Evolutionary conservation across 768 basidiomycete genomes (phyloP).

Genomic region (Clavaria fumosa): DNA sequence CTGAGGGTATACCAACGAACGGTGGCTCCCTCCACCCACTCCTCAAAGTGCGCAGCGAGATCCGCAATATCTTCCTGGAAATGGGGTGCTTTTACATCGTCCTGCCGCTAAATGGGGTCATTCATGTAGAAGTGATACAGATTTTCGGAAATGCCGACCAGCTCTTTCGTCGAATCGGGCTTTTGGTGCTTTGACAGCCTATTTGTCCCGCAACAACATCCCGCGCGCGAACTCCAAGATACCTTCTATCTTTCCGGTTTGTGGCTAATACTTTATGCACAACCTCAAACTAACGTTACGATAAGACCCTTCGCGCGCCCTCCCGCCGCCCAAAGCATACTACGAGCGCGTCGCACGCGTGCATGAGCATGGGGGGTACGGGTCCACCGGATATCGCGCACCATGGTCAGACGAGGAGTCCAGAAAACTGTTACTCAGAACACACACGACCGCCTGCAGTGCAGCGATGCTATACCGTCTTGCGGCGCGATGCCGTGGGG

Average conservation of each 20-base stretch:
- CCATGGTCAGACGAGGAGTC: slow-evolving; percentile 93
- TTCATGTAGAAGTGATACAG: slow-evolving; percentile 25
- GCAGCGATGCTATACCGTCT: slow-evolving; percentile 89
- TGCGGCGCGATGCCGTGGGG: slow-evolving; percentile 67
- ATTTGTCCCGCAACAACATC: slow-evolving; percentile 98
- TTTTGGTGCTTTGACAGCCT: slow-evolving; percentile 99
- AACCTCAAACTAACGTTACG: slow-evolving; percentile 4
- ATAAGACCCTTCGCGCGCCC: slow-evolving; percentile 63
- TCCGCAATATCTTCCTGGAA: slow-evolving; percentile 94
- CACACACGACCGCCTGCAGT: slow-evolving; percentile 93
- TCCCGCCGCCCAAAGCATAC: slow-evolving; percentile 66
- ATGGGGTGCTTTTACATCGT: slow-evolving; percentile 63
- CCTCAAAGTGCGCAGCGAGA: slow-evolving; percentile 95
- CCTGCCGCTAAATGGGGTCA: not conserved
- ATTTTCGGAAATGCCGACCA: slow-evolving; percentile 97
- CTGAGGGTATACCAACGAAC: slow-evolving; percentile 76
- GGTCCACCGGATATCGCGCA: slow-evolving; percentile 91
- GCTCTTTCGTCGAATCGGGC: slow-evolving; percentile 88
- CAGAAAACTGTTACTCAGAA: slow-evolving; percentile 80
- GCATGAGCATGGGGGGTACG: slow-evolving; percentile 79
- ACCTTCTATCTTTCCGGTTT: slow-evolving; percentile 94
- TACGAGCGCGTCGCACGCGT: slow-evolving; percentile 72
- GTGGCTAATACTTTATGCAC: slow-evolving; percentile 1
- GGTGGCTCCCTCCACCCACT: slow-evolving; percentile 93
- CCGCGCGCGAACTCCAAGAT: slow-evolving; percentile 93